Percentiles rank a stretch among this genome's conserved stretches.
Conservation (phyloP, 257 asterid genomes). For the Scutellaria galericulata region DNA sequence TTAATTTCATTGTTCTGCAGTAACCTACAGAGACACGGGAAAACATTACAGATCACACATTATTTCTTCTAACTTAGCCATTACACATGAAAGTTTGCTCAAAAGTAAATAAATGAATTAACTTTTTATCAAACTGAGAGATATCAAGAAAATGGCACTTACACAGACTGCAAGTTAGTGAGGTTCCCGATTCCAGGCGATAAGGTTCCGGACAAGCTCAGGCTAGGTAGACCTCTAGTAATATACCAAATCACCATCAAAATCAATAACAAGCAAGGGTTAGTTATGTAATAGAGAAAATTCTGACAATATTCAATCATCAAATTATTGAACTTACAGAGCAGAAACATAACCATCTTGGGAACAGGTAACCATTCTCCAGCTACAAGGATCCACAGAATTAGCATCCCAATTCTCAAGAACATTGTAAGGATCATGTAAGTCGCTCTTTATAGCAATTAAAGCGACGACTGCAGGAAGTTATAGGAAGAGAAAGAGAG, state of each 20-base stretch:
- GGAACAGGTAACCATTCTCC: constrained; percentile 94
- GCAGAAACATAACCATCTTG: constrained; percentile 83
- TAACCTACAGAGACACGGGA: constrained; percentile 53
- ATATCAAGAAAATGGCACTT: constrained; percentile 41
- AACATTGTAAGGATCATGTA: constrained; percentile 82
- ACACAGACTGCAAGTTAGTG: constrained; percentile 82
- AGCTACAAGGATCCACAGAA: constrained; percentile 98
- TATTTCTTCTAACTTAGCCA: neutral
- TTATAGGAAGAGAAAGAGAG: constrained; percentile 17
- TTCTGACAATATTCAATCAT: neutral
- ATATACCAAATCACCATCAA: constrained; percentile 31
- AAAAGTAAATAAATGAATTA: neutral
- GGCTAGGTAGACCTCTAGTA: constrained; percentile 81
- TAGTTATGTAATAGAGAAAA: neutral
- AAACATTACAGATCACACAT: constrained; percentile 7
- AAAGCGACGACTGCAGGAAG: constrained; percentile 81
- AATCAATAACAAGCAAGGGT: neutral
- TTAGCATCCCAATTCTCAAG: constrained; percentile 90
- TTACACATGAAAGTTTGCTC: neutral
- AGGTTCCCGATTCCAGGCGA: constrained; percentile 90
- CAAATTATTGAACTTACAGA: constrained; percentile 59
- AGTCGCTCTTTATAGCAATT: constrained; percentile 70
- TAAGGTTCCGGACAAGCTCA: constrained; percentile 78
- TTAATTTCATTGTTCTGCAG: constrained; percentile 89
- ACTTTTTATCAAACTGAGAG: neutral